Evolutionary conservation across 257 asterid genomes (phyloP), one percentile per base, ranked within the genome.

Genomic region (Ilex aquifolium): DNA sequence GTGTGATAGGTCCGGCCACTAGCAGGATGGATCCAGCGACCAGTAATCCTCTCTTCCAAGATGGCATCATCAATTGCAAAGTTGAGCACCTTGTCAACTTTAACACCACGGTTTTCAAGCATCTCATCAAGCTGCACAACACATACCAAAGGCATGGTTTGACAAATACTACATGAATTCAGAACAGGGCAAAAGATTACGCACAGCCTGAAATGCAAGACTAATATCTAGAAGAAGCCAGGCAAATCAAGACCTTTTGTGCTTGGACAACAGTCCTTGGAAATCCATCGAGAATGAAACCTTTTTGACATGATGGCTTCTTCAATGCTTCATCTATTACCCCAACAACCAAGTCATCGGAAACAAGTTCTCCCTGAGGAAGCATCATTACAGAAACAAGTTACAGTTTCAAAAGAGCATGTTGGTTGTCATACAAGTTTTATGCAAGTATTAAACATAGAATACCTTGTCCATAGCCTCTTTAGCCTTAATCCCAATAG

Each of bases 231-330:
- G 21, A 14, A 6, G 16, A 21, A 21, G 27, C 6, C 15, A 11
- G 16, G 21, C 56, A 50, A 50, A 50, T 9, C 7, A 50, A 50
- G 7, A 50, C 56, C 56, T 50, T 50, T 50, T 50, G 56, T 50
- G 56, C 56, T 50, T 50, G 56, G 16, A 50, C 56, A 50, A 50
- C 56, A 50, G 56, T 50, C 56, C 56, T 50, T 6, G 56, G 56
- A n/a, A 50, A 50, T 50, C 56, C 56, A 50, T 50, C 56, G 7
- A 50, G 56, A 14, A 50, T 50, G 56, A 50, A 50, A 50, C 56
- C 56, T n/a, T 50, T 50, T 50, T 50, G 56, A 50, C 56, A 50
- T 9, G 56, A 50, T 6, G 56, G 56, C 56, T 50, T 50, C 21
- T 50, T 50, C 21, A 50, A n/a, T 50, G 56, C 56, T 50, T 50